Evolutionary conservation across 306 rosid species (phyloP).

Genomic region (Vigna mungo): DNA sequence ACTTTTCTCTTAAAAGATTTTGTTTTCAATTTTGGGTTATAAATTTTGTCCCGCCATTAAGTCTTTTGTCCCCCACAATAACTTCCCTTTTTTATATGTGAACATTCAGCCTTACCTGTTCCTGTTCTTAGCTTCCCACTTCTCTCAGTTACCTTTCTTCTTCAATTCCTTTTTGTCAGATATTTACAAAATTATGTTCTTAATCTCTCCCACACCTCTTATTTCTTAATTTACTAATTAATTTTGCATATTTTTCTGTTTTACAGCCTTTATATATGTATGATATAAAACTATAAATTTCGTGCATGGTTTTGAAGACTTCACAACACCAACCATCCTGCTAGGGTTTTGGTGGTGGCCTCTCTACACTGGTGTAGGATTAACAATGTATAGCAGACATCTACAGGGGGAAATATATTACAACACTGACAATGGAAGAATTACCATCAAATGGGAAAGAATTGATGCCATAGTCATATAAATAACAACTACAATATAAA

Average conservation of each 20-base stretch:
- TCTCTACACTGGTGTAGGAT: not conserved
- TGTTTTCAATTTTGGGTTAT: not conserved
- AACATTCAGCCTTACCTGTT: not conserved
- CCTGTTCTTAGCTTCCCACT: not conserved
- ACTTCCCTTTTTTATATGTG: not conserved
- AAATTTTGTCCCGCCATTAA: not conserved
- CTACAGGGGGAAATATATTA: not conserved
- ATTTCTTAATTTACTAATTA: not conserved
- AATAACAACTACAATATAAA: slow-evolving; percentile 14
- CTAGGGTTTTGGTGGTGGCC: not conserved
- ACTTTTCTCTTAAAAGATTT: not conserved
- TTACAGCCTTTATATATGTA: not conserved
- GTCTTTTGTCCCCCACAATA: not conserved
- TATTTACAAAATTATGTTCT: not conserved
- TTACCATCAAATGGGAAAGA: slow-evolving; percentile 17
- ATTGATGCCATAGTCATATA: slow-evolving; percentile 22
- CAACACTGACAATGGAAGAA: not conserved
- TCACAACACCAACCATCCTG: not conserved
- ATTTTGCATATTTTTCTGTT: not conserved
- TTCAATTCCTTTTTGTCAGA: not conserved
- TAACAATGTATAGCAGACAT: not conserved
- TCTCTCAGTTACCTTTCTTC: not conserved
- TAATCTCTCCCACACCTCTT: not conserved
- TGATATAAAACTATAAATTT: not conserved
- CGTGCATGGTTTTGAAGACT: not conserved